Evolutionary conservation across 2,329 filamentous ascomycete genomes (phyloP), one percentile per base, ranked within the genome.

Genomic region (Neopestalotiopsis sp.): DNA sequence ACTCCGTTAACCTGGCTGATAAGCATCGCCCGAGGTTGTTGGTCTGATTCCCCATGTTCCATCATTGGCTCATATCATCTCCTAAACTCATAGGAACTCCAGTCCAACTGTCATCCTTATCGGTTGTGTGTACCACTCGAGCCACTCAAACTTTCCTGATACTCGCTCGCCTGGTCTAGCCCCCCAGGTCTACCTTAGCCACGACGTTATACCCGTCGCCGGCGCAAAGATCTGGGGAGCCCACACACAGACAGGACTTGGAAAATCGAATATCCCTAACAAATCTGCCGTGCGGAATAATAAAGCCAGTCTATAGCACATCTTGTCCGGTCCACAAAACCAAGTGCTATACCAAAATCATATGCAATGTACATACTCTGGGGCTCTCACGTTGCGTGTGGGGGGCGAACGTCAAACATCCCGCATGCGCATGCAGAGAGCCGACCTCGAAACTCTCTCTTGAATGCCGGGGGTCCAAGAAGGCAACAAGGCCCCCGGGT

Each of bases 41-140:
- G n/a, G 45, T 10, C 45, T 20, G 45, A 20, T 17, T 17, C 5
- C 24, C 17, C 17, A 53, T 9, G 17, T 17, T 24, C 28, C 61
- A 38, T 70, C 65, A 71, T 73, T 73, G 70, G 71, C 12, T 70
- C 70, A 73, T 71, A 24, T 20, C 13, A 40, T 20, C 32, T 67
- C 67, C 71, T 73, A 70, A 28, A 70, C 67, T 69, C 67, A 66
- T 65, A 61, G 68, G 34, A 69, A 67, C 38, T 69, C 10, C 61
- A 38, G 45, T 9, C 45, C 14, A 20, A 17, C 45, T 59, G 57
- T n/a, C 10, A 30, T 59, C 13, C 57, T 59, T 30, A 59, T 59
- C 57, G 30, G 57, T 34, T 12, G 20, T 30, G 20, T 34, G 24
- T 24, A 59, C 24, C 24, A 24, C 24, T 24, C 2, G 24, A 24